These are phyloP conservation scores for Phialocephala subalpina DNA, from an alignment of 2,329 filamentous ascomycete genomes.

Conservation along the genomic window DNA sequence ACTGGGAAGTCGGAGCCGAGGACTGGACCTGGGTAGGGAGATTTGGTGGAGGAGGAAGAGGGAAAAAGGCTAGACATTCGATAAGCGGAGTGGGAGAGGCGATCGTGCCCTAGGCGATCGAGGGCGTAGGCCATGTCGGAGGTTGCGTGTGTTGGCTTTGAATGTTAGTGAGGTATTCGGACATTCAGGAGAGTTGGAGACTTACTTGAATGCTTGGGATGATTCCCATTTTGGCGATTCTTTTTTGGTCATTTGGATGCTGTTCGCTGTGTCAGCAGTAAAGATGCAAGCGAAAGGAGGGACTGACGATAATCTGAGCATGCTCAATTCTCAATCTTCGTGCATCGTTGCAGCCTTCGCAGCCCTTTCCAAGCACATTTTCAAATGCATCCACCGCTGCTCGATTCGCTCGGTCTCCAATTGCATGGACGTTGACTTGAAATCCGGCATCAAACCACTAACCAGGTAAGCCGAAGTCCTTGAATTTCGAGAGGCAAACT, in stretches of 20 bases:
- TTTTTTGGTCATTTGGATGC: conserved; percentile 67
- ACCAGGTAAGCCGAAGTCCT: conserved; percentile 12
- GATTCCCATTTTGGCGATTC: conserved; percentile 66
- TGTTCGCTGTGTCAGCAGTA: conserved; percentile 23
- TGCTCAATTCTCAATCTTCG: conserved; percentile 75
- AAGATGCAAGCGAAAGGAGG: background rate
- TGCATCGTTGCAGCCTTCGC: conserved; percentile 61
- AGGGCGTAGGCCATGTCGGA: conserved; percentile 75
- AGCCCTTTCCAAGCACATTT: conserved; percentile 60
- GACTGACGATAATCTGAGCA: conserved; percentile 66
- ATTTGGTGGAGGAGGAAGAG: background rate
- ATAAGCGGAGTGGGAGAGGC: conserved; percentile 66
- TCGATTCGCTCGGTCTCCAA: conserved; percentile 74
- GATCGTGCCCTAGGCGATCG: conserved; percentile 62
- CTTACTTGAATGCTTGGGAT: conserved; percentile 69
- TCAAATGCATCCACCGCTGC: conserved; percentile 70
- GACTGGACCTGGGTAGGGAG: conserved; percentile 50
- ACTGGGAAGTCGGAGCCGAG: conserved; percentile 78
- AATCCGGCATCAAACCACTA: conserved; percentile 69
- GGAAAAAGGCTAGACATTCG: conserved; percentile 69
- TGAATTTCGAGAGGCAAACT: background rate
- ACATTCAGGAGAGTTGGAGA: background rate
- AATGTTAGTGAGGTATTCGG: conserved; percentile 8
- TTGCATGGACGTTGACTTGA: conserved; percentile 77
- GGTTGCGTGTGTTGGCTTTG: conserved; percentile 70